Evolutionary conservation across 805 yeast species (phyloP), one percentile per base, ranked within the genome.

Genomic region (Cyberlindnera maritima): DNA sequence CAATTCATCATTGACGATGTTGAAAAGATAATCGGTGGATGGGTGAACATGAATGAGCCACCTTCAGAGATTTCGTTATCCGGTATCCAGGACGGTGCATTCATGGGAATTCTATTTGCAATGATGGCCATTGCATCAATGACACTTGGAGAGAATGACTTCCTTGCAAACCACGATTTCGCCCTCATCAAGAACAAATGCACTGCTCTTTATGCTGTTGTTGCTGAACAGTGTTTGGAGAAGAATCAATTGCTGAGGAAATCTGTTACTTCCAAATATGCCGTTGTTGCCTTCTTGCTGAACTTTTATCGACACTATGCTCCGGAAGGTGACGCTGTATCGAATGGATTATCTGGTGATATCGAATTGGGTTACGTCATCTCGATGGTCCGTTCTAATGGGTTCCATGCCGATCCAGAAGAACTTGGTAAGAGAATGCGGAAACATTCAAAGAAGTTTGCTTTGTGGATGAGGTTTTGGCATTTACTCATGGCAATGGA

Each of bases 271-370:
- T 51, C 80, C 32, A 67, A 71, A 2, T 68, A 80, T 6, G 61
- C 81, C 47, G 85, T 80, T 58, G 69, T 80, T 46, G 71, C 77
- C 9, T 46, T 79, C 28, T 64, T 72, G 46, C 62, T 76, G 56
- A 70, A 76, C 50, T 62, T 74, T 25, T 81, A 80, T 60, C 75
- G 65, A 48, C 66, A 60, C 25, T 64, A 59, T 43, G 73, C 80
- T 0, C 82, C 80, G 0, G 83, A 78, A 54, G 78, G 76, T 55
- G 84, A 83, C 29, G 80, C 78, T 54, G 72, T 75, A 1, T 66
- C 69, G 3, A 81, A 74, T 46, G 74, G 71, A 31, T 76, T 77
- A 8, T 76, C 71, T 41, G 63, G 76, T 0, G 74, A 69, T 43
- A 70, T 75, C 3, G 69, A 70, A 46, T 62, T 72, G 3, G 78